Percentiles rank a stretch among this genome's conserved stretches.
Conservation (phyloP, 495 filamentous ascomycete species). For the Penicillium subrubescens region DNA sequence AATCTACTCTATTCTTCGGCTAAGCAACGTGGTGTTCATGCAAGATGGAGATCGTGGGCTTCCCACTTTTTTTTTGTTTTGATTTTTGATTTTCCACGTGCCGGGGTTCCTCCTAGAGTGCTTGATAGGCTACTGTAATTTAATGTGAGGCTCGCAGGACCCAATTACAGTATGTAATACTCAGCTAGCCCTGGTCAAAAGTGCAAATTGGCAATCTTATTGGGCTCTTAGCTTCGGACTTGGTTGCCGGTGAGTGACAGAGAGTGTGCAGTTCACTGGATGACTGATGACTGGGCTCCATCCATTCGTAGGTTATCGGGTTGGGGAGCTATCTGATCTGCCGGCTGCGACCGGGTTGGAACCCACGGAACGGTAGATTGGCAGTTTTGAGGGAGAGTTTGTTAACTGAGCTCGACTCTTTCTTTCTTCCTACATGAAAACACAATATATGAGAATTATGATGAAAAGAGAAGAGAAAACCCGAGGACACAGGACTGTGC, state of each 20-base stretch:
- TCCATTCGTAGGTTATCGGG: no score
- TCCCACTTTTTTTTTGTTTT: neutral
- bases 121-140: neutral
- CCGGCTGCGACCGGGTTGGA: neutral
- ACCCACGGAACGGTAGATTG: neutral
- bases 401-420: neutral
- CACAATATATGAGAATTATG: neutral
- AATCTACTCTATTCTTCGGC: neutral
- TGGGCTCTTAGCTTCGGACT: neutral
- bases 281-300: no score
- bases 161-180: neutral
- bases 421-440: neutral
- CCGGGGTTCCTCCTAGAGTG: neutral
- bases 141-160: neutral
- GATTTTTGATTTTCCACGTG: neutral
- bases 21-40: conserved; percentile 8
- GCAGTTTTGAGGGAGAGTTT: neutral
- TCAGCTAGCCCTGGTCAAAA: neutral
- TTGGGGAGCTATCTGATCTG: neutral
- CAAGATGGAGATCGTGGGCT: conserved; percentile 3
- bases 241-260: neutral
- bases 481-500: neutral
- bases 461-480: neutral
- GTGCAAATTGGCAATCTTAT: neutral
- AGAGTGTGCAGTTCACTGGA: no score